Conservation (phyloP, 805 yeast species). For the Yarrowia bubula region DNA sequence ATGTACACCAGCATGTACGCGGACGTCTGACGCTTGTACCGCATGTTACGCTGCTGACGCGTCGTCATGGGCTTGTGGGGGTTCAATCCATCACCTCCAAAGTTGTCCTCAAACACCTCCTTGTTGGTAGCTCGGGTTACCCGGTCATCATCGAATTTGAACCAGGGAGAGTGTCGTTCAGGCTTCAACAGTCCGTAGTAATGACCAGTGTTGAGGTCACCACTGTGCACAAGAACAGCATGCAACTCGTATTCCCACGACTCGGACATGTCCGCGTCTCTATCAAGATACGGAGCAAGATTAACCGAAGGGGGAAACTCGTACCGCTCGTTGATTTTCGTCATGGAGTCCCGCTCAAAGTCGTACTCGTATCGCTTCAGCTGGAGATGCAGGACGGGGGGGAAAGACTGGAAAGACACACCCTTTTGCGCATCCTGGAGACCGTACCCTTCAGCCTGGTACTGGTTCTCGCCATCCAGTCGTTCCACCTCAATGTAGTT, state of each 20-base stretch:
- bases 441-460: conserved; percentile 85
- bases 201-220: conserved; percentile 94
- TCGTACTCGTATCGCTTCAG: conserved; percentile 93
- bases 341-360: conserved; percentile 80
- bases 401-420: conserved; percentile 84
- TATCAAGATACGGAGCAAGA: conserved; percentile 72
- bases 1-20: conserved; percentile 97
- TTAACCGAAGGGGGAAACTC: conserved; percentile 86
- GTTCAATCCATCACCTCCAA: conserved; percentile 66
- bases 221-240: conserved; percentile 94
- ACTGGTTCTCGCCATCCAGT: conserved; percentile 91
- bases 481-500: conserved; percentile 87
- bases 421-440: conserved; percentile 96
- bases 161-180: conserved; percentile 67
- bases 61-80: background rate
- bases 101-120: conserved; percentile 90
- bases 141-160: conserved; percentile 89
- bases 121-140: conserved; percentile 82
- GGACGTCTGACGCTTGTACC: conserved; percentile 78
- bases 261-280: conserved; percentile 46
- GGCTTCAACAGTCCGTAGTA: conserved; percentile 94
- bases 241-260: conserved; percentile 80
- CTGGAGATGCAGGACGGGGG: conserved; percentile 90
- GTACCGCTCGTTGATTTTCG: conserved; percentile 87
- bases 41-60: conserved; percentile 19